phyloP scores from a whole-genome alignment of 768 basidiomycete species.

The Dioszegia hungarica region DNA sequence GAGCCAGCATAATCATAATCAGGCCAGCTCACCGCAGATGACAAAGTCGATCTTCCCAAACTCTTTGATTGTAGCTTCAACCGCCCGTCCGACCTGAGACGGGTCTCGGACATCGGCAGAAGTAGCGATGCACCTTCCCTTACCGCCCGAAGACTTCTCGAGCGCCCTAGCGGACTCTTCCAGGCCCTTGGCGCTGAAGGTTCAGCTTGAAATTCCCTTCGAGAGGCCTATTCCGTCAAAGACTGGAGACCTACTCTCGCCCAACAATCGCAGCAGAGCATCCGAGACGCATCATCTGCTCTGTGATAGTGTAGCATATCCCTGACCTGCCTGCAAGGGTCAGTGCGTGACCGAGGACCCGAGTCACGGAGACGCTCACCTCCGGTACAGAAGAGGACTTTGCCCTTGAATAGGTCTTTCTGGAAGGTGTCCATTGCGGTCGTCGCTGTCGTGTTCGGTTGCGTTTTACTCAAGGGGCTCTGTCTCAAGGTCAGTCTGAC shows the following conservation, averaged over 20 bases:
- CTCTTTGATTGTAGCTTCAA: slow-evolving; percentile 63
- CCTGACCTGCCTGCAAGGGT: slow-evolving; percentile 56
- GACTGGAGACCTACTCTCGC: slow-evolving; percentile 62
- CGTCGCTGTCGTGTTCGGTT: too few relatives aligned
- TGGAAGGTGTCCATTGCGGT: slow-evolving; percentile 55
- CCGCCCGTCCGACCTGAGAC: slow-evolving; percentile 67
- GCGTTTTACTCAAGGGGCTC: too few relatives aligned
- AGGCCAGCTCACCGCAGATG: slow-evolving; percentile 70
- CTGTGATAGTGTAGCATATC: slow-evolving; percentile 84
- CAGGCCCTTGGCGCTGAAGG: slow-evolving; percentile 64
- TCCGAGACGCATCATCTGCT: slow-evolving; percentile 69
- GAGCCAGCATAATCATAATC: not conserved
- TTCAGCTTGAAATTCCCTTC: not conserved
- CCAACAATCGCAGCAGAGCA: slow-evolving; percentile 77
- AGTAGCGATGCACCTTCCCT: slow-evolving; percentile 60
- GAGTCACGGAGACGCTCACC: slow-evolving; percentile 51
- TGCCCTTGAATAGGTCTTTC: slow-evolving; percentile 76
- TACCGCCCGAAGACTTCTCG: slow-evolving; percentile 61
- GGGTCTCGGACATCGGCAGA: slow-evolving; percentile 81
- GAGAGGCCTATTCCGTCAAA: not conserved
- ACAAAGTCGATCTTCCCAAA: slow-evolving; percentile 92
- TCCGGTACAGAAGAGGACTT: slow-evolving; percentile 75
- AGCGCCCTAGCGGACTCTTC: slow-evolving; percentile 67
- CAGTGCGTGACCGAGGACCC: not conserved
- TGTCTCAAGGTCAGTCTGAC: too few relatives aligned